These are phyloP conservation scores for Kodamaea fungicola DNA, from an alignment of 1,139 yeast species.

Conservation along the genomic window DNA sequence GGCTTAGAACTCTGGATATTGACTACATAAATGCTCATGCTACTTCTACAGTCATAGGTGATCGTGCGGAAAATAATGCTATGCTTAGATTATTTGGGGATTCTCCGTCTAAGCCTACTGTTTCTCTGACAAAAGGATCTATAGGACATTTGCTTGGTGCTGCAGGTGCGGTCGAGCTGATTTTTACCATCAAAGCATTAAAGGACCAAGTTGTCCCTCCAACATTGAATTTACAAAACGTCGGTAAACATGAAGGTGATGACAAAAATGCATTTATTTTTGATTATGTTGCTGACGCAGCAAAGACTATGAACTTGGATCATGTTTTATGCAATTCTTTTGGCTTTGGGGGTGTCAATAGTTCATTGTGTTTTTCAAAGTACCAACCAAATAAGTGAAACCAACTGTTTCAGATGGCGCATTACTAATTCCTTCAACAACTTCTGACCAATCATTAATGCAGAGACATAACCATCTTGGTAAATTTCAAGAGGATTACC, in stretches of 20 bases:
- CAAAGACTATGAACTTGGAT: slow-evolving; percentile 39
- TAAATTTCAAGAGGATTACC: too few species aligned
- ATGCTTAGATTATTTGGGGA: slow-evolving; percentile 49
- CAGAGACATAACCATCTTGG: too few species aligned
- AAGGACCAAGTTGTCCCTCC: slow-evolving; percentile 65
- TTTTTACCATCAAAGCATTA: slow-evolving; percentile 71
- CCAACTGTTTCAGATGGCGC: too few species aligned
- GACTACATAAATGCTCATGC: slow-evolving; percentile 95
- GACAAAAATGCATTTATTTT: slow-evolving; percentile 41
- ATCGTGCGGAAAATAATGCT: slow-evolving; percentile 81
- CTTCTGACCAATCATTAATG: too few species aligned
- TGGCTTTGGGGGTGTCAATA: slow-evolving; percentile 97
- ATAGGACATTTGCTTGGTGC: slow-evolving; percentile 95
- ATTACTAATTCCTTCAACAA: too few species aligned
- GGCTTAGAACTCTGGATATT: slow-evolving; percentile 33
- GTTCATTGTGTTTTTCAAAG: slow-evolving; percentile 55
- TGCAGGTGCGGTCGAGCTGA: slow-evolving; percentile 91
- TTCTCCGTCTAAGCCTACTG: slow-evolving; percentile 27
- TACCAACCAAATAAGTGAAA: slow-evolving; percentile 6
- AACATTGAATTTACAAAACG: slow-evolving; percentile 62
- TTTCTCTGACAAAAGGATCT: slow-evolving; percentile 87
- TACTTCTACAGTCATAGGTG: slow-evolving; percentile 88
- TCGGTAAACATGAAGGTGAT: slow-evolving; percentile 47
- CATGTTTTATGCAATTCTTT: slow-evolving; percentile 84
- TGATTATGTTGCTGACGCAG: slow-evolving; percentile 56